A percentile compares a stretch with the other conserved stretches of the same genome.
Conservation (phyloP, 345 rosid genomes). For the Erodium maritimum region DNA sequence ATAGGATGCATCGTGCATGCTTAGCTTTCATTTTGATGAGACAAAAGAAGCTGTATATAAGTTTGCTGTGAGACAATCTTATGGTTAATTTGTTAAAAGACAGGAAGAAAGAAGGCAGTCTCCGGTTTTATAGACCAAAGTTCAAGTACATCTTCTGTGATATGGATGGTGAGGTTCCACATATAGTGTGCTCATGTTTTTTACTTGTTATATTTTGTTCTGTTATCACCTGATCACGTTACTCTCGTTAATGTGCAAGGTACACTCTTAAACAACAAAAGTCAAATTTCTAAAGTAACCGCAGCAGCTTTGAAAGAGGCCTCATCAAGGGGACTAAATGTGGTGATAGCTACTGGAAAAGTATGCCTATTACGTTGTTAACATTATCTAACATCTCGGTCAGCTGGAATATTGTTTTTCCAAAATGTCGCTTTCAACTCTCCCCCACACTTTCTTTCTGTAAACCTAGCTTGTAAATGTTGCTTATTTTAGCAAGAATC, state of each 20-base stretch:
- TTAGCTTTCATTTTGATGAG: constrained; percentile 9
- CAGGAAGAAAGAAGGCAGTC: constrained; percentile 81
- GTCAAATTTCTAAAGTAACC: constrained; percentile 49
- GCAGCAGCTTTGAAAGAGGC: constrained; percentile 87
- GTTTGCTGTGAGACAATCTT: constrained; percentile 22
- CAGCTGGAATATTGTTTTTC: too few species aligned
- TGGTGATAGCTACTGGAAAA: constrained; percentile 91
- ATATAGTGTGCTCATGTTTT: constrained; percentile 8
- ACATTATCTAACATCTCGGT: too few species aligned
- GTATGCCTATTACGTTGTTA: constrained; percentile 22
- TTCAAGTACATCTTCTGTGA: constrained; percentile 94
- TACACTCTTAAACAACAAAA: constrained; percentile 73
- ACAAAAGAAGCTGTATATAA: constrained; percentile 4
- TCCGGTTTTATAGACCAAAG: constrained; percentile 80
- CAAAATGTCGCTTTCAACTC: background rate
- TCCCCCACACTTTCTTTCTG: too few species aligned
- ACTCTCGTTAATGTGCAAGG: constrained; percentile 28
- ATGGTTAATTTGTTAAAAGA: constrained; percentile 46
- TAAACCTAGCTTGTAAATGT: background rate
- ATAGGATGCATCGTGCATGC: constrained; percentile 1
- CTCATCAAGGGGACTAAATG: constrained; percentile 67
- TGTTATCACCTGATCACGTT: constrained; percentile 9
- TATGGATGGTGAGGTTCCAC: constrained; percentile 72
- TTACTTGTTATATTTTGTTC: constrained; percentile 3
- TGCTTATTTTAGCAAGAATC: constrained; percentile 8